A percentile compares a stretch with the other conserved stretches of the same genome.
Conservation (phyloP, 169 alveolate genomes). For the Cystoisospora suis region DNA sequence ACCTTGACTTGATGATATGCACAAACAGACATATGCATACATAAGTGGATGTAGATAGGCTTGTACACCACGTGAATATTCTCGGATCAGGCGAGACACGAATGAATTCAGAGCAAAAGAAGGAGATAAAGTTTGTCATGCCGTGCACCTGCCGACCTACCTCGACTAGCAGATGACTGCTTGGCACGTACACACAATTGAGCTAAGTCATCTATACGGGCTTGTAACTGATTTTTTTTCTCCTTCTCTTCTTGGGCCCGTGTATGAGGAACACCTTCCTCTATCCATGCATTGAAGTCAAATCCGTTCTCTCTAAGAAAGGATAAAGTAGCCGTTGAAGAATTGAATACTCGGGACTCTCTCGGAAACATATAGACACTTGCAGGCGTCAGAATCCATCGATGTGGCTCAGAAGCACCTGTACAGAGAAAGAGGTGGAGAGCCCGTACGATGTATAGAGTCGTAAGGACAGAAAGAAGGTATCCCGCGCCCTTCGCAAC, state of each 20-base stretch:
- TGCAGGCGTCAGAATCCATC: constrained; percentile 85
- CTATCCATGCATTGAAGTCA: constrained; percentile 86
- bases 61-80: background rate
- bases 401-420: constrained; percentile 47
- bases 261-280: constrained; percentile 80
- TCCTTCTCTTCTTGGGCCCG: constrained; percentile 69
- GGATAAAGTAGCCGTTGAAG: constrained; percentile 77
- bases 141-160: too few relatives aligned
- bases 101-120: too few relatives aligned
- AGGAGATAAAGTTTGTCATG: too few relatives aligned
- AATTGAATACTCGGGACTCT: constrained; percentile 73
- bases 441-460: background rate
- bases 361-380: constrained; percentile 82
- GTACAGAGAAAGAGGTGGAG: background rate
- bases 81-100: too few relatives aligned
- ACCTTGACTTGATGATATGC: background rate
- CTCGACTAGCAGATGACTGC: too few relatives aligned
- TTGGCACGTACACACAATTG: too few relatives aligned
- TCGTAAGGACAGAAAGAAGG: background rate
- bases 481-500: constrained; percentile 10
- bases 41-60: background rate
- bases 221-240: background rate
- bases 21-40: background rate
- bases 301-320: constrained; percentile 84
- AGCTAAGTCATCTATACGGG: constrained; percentile 41